phyloP scores from a whole-genome alignment of 768 basidiomycete genomes.

The Russula virescens region DNA sequence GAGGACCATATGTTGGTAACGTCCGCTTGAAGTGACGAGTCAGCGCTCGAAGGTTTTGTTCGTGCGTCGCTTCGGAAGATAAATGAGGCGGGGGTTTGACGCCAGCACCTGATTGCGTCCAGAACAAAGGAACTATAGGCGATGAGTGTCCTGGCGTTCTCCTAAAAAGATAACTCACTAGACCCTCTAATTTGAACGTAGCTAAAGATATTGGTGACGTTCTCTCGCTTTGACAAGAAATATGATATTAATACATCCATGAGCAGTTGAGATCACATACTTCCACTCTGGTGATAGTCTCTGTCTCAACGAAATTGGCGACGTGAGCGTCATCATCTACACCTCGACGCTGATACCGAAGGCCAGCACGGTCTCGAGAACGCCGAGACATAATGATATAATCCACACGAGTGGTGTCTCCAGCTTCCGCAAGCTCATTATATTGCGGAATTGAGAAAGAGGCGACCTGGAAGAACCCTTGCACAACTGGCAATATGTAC shows the following conservation, averaged over 20 bases:
- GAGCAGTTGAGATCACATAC: conserved; percentile 38
- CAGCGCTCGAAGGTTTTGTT: conserved; percentile 65
- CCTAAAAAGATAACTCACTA: conserved; percentile 43
- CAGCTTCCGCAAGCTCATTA: conserved; percentile 36
- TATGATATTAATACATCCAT: neutral
- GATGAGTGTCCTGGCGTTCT: neutral
- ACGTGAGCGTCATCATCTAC: conserved; percentile 91
- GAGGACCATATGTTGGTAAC: conserved; percentile 66
- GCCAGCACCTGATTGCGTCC: conserved; percentile 84
- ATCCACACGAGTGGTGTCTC: conserved; percentile 46
- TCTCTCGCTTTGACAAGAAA: conserved; percentile 53
- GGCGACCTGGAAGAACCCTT: conserved; percentile 82
- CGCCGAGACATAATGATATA: conserved; percentile 83
- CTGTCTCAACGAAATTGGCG: conserved; percentile 95
- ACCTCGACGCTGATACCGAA: conserved; percentile 92
- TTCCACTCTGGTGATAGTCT: conserved; percentile 79
- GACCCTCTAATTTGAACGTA: conserved; percentile 92
- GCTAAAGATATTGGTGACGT: conserved; percentile 70
- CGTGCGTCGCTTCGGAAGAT: conserved; percentile 63
- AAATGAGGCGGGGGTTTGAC: conserved; percentile 85
- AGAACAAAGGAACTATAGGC: conserved; percentile 77
- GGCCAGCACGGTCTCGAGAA: conserved; percentile 82
- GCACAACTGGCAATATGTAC: conserved; percentile 87
- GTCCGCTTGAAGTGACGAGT: conserved; percentile 68
- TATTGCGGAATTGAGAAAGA: conserved; percentile 57